Percentiles rank a stretch among this genome's conserved stretches.
phyloP scores from a whole-genome alignment of 192 early-diverging fungal species.

The Cetraspora pellucida region DNA sequence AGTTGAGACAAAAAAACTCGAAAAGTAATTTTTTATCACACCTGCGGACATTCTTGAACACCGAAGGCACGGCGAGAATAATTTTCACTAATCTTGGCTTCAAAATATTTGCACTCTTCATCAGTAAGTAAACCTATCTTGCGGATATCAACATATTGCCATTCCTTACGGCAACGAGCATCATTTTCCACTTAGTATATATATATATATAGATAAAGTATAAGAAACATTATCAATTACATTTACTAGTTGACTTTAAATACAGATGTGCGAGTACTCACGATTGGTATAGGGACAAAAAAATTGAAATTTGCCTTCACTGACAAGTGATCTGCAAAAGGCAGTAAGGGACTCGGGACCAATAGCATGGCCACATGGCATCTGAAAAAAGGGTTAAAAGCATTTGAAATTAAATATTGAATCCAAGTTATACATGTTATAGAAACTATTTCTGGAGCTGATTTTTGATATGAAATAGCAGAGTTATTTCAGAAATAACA shows the following conservation, averaged over 20 bases:
- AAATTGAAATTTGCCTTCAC: slow-evolving; percentile 21
- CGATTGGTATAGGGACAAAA: slow-evolving; percentile 4
- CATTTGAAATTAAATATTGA: slow-evolving; percentile 7
- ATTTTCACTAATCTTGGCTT: slow-evolving; percentile 24
- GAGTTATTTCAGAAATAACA: no score
- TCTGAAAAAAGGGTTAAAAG: slow-evolving; percentile 2
- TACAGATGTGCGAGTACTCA: neutral
- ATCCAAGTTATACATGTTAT: no score
- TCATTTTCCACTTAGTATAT: neutral
- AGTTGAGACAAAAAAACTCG: slow-evolving; percentile 9
- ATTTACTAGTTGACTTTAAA: neutral
- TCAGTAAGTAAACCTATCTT: slow-evolving; percentile 12
- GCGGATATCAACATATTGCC: slow-evolving; percentile 20
- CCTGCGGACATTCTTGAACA: slow-evolving; percentile 16
- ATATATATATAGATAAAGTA: no score
- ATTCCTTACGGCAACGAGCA: slow-evolving; percentile 11
- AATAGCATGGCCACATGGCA: slow-evolving; percentile 20
- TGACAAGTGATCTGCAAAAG: slow-evolving; percentile 21
- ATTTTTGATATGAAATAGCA: no score
- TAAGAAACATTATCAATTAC: neutral
- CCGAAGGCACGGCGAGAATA: slow-evolving; percentile 9
- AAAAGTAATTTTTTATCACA: slow-evolving; percentile 13
- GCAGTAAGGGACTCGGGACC: slow-evolving; percentile 6
- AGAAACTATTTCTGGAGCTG: no score
- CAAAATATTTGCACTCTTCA: slow-evolving; percentile 1